A percentile compares a stretch with the other conserved stretches of the same genome.
These are phyloP conservation scores for Aspergillus melleus DNA, from an alignment of 2,329 filamentous ascomycete species.

Conservation along the genomic window DNA sequence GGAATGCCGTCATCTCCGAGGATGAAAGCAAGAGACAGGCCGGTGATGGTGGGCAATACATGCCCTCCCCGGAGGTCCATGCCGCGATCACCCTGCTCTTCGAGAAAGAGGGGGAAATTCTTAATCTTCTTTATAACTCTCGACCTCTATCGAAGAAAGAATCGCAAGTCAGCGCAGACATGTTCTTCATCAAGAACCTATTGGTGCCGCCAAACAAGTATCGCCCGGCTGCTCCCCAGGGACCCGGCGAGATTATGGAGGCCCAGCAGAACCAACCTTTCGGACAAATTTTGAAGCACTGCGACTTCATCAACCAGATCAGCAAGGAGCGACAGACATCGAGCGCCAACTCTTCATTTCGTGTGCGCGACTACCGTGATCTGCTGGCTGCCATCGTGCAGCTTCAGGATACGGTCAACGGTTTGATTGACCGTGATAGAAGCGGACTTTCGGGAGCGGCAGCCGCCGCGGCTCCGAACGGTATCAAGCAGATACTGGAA, in stretches of 20 bases:
- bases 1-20: constrained; percentile 46
- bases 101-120: constrained; percentile 78
- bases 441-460: constrained; percentile 79
- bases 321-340: constrained; percentile 65
- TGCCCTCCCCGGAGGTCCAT: constrained; percentile 80
- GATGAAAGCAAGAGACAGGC: constrained; percentile 37
- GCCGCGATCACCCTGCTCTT: constrained; percentile 78
- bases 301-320: constrained; percentile 71
- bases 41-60: constrained; percentile 59
- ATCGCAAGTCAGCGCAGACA: constrained; percentile 68
- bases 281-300: constrained; percentile 76
- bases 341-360: constrained; percentile 45
- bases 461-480: constrained; percentile 78
- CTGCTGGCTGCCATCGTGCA: constrained; percentile 79
- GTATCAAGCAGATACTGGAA: constrained; percentile 96
- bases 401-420: constrained; percentile 87
- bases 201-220: constrained; percentile 91
- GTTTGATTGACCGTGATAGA: constrained; percentile 85
- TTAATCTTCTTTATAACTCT: constrained; percentile 82
- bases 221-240: constrained; percentile 80
- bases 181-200: constrained; percentile 89
- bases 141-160: constrained; percentile 62
- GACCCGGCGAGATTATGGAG: constrained; percentile 79
- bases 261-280: constrained; percentile 86
- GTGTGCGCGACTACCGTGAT: constrained; percentile 67